These are phyloP conservation scores for Nemania sp. DNA, from an alignment of 2,329 filamentous ascomycete genomes.

Conservation along the genomic window DNA sequence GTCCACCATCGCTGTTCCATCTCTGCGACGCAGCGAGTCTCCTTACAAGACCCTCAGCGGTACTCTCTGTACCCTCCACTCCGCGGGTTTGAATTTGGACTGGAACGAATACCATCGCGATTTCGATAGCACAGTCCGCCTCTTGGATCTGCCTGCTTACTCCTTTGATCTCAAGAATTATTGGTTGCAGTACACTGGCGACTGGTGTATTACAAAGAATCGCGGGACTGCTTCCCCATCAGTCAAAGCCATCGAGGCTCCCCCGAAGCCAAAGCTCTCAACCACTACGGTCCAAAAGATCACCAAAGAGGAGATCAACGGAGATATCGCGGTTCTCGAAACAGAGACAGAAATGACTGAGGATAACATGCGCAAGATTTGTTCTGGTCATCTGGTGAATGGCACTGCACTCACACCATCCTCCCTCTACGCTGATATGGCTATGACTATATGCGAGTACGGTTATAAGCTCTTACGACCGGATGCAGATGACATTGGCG, in stretches of 20 bases:
- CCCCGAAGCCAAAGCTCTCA: slow-evolving; percentile 58
- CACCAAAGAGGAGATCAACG: slow-evolving; percentile 64
- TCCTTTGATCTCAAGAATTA: slow-evolving; percentile 73
- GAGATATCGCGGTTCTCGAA: slow-evolving; percentile 61
- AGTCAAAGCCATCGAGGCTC: slow-evolving; percentile 37
- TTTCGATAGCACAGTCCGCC: slow-evolving; percentile 60
- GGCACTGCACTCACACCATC: slow-evolving; percentile 69
- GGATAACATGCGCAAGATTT: slow-evolving; percentile 63
- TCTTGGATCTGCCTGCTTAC: slow-evolving; percentile 71
- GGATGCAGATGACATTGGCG: slow-evolving; percentile 57
- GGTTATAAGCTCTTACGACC: slow-evolving; percentile 67
- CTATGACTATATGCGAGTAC: slow-evolving; percentile 66
- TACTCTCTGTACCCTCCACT: slow-evolving; percentile 61
- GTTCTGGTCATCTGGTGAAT: slow-evolving; percentile 70
- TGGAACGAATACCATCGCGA: slow-evolving; percentile 71
- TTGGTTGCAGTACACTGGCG: slow-evolving; percentile 66
- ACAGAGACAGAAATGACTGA: slow-evolving; percentile 70
- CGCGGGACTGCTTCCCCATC: slow-evolving; percentile 55
- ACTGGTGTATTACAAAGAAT: slow-evolving; percentile 70
- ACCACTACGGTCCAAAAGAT: slow-evolving; percentile 70
- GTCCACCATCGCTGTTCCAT: slow-evolving; percentile 59
- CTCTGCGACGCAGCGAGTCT: slow-evolving; percentile 65
- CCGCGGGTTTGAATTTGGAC: slow-evolving; percentile 61
- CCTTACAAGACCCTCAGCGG: slow-evolving; percentile 66
- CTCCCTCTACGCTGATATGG: slow-evolving; percentile 54